Conservation (phyloP, 768 basidiomycete genomes). For the Tricholoma sp. region DNA sequence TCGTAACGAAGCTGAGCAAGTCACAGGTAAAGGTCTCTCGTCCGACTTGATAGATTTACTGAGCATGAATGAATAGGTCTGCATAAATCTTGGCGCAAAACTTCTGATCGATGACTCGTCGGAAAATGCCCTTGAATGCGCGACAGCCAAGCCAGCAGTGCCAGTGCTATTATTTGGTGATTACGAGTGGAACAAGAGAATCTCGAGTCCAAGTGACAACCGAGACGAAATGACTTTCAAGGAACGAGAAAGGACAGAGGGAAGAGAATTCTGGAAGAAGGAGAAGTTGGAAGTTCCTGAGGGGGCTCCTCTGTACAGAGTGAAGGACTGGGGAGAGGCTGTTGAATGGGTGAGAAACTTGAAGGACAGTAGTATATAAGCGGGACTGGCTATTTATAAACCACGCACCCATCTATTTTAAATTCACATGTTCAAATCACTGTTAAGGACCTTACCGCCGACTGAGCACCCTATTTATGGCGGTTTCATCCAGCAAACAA, state of each 20-base stretch:
- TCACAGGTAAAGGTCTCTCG: slow-evolving; percentile 42
- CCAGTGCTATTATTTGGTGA: slow-evolving; percentile 70
- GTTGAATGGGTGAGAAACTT: slow-evolving; percentile 38
- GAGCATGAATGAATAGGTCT: slow-evolving; percentile 39
- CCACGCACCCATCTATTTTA: too few species aligned
- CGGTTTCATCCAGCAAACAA: neutral
- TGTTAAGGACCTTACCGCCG: too few species aligned
- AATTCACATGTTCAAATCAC: neutral
- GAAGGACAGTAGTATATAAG: neutral
- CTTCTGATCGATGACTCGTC: slow-evolving; percentile 77
- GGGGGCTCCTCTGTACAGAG: slow-evolving; percentile 44
- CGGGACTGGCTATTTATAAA: too few species aligned
- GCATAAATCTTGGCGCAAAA: slow-evolving; percentile 55
- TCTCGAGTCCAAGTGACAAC: slow-evolving; percentile 40
- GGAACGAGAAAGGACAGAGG: slow-evolving; percentile 39
- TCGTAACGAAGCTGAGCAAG: slow-evolving; percentile 59
- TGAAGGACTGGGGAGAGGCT: slow-evolving; percentile 61
- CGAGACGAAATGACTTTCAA: slow-evolving; percentile 52
- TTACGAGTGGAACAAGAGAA: slow-evolving; percentile 70
- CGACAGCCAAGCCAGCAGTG: slow-evolving; percentile 40
- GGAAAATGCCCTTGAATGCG: slow-evolving; percentile 69
- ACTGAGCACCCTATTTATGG: neutral
- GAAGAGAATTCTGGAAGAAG: slow-evolving; percentile 52
- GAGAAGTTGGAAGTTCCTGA: slow-evolving; percentile 46
- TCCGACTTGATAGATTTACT: neutral